phyloP scores from a whole-genome alignment of 2,329 filamentous ascomycete species.

The Claviceps citrina region DNA sequence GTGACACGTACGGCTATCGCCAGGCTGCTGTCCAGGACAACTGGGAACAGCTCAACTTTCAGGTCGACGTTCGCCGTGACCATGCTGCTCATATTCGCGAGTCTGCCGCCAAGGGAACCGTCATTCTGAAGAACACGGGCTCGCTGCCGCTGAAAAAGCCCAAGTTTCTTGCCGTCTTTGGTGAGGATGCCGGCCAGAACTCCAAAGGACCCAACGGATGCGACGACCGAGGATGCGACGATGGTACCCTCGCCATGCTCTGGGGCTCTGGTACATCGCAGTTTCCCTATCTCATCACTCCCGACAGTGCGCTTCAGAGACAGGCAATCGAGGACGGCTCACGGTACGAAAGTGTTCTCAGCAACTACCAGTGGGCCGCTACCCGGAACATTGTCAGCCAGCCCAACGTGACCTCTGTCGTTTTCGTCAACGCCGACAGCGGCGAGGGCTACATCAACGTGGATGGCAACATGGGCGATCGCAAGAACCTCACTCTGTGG shows the following conservation, averaged over 20 bases:
- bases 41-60: slow-evolving; percentile 57
- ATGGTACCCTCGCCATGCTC: slow-evolving; percentile 53
- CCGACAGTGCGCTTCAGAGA: slow-evolving; percentile 51
- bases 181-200: slow-evolving; percentile 68
- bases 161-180: slow-evolving; percentile 60
- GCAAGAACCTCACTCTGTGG: slow-evolving; percentile 88
- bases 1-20: slow-evolving; percentile 55
- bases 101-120: slow-evolving; percentile 63
- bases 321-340: slow-evolving; percentile 44
- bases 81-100: slow-evolving; percentile 61
- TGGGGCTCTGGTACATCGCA: slow-evolving; percentile 66
- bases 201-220: slow-evolving; percentile 67
- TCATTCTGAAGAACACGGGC: slow-evolving; percentile 76
- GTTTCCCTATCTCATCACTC: slow-evolving; percentile 63
- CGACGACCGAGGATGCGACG: slow-evolving; percentile 45
- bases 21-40: slow-evolving; percentile 48
- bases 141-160: slow-evolving; percentile 66
- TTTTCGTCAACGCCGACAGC: slow-evolving; percentile 77
- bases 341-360: slow-evolving; percentile 49
- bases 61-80: slow-evolving; percentile 67
- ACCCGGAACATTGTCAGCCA: slow-evolving; percentile 45
- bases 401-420: slow-evolving; percentile 55
- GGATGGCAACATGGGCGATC: slow-evolving; percentile 73
- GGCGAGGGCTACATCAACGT: slow-evolving; percentile 78
- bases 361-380: slow-evolving; percentile 47